These are phyloP conservation scores for Ganoderma leucocontextum DNA, from an alignment of 1,284 basidiomycete genomes.

Conservation along the genomic window DNA sequence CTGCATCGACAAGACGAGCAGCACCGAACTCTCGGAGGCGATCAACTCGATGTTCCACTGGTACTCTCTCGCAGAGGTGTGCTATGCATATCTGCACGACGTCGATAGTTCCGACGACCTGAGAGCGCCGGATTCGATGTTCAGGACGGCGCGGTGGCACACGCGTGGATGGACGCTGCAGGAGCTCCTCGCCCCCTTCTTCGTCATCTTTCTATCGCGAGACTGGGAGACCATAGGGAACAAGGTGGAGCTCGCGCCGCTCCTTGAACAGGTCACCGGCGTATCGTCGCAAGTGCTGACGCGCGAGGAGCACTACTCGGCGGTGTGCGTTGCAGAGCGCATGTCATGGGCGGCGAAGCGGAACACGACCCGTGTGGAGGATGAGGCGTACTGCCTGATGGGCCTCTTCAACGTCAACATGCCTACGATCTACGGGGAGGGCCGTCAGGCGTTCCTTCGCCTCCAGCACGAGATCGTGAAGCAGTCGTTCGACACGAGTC, in stretches of 20 bases:
- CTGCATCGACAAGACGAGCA: constrained; percentile 1
- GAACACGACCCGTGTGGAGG: constrained; percentile 7
- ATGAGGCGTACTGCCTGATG: constrained; percentile 16
- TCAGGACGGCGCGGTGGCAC: background rate
- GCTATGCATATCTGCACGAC: background rate
- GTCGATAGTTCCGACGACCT: background rate
- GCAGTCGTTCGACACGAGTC: constrained; percentile 9
- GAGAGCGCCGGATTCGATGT: background rate
- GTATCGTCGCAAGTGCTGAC: background rate
- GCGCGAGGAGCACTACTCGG: constrained; percentile 2
- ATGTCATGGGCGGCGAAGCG: background rate
- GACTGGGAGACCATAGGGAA: background rate
- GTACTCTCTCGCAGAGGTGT: background rate
- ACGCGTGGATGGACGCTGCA: background rate
- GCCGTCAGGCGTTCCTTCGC: constrained; percentile 7
- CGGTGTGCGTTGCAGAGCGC: background rate
- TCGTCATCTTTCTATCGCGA: background rate
- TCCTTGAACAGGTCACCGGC: background rate
- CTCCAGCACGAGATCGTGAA: constrained; percentile 16
- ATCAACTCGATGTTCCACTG: constrained; percentile 4
- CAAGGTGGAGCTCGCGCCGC: background rate
- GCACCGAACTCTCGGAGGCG: background rate
- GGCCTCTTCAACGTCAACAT: constrained; percentile 15
- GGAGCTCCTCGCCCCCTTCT: background rate
- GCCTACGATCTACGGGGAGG: constrained; percentile 17